phyloP scores from a whole-genome alignment of 2,329 filamentous ascomycete species.

The Fragosphaeria purpurea region DNA sequence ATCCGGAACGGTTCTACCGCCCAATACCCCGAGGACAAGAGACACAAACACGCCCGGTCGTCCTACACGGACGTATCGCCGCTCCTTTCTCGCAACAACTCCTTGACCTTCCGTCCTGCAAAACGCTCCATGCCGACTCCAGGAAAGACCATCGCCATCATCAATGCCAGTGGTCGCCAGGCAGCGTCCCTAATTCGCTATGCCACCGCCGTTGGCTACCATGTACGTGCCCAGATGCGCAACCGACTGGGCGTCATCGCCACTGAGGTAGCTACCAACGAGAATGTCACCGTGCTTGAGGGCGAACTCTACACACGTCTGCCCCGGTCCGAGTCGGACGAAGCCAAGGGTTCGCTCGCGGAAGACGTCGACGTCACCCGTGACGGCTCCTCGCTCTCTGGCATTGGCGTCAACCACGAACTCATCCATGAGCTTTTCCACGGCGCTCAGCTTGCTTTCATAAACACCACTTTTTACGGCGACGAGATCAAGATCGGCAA shows the following conservation, averaged over 20 bases:
- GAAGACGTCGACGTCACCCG: conserved; percentile 52
- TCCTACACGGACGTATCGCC: conserved; percentile 53
- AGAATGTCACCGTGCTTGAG: conserved; percentile 60
- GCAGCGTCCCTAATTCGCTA: conserved; percentile 91
- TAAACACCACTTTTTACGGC: conserved; percentile 96
- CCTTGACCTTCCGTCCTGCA: conserved; percentile 48
- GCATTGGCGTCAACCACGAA: conserved; percentile 58
- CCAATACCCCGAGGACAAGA: conserved; percentile 19
- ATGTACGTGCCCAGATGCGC: conserved; percentile 83
- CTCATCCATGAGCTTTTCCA: conserved; percentile 71
- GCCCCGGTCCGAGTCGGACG: conserved; percentile 38
- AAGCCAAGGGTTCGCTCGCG: conserved; percentile 16
- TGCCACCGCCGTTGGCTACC: conserved; percentile 85
- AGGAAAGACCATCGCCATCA: conserved; percentile 79
- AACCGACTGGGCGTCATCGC: conserved; percentile 82
- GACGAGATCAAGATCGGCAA: conserved; percentile 87
- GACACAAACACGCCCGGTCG: conserved; percentile 52
- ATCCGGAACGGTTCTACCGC: conserved; percentile 7
- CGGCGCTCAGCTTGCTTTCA: conserved; percentile 81
- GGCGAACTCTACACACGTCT: conserved; percentile 54
- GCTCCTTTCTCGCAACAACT: conserved; percentile 46
- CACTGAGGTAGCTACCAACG: conserved; percentile 68
- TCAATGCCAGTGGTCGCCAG: conserved; percentile 93
- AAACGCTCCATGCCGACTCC: conserved; percentile 50
- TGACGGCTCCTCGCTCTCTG: conserved; percentile 49